These are phyloP conservation scores for Cryptococcus floricola DNA, from an alignment of 1,284 basidiomycete genomes.

Conservation along the genomic window DNA sequence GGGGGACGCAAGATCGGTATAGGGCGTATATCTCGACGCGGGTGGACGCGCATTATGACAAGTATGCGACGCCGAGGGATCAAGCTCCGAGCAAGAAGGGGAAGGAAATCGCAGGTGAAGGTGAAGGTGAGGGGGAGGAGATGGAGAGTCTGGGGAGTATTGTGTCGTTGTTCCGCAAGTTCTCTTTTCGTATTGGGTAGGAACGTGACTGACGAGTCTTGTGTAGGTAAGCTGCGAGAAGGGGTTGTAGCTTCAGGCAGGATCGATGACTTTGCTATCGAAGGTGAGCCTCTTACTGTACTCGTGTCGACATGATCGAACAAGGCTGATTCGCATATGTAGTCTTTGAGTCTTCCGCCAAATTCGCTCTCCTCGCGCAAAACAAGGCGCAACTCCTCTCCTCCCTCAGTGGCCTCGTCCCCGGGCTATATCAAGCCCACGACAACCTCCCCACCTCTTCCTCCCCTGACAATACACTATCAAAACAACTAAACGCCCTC, in stretches of 20 bases:
- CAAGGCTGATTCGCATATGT: neutral
- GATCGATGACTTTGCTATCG: conserved; percentile 42
- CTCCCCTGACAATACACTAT: neutral
- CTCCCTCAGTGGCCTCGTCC: conserved; percentile 41
- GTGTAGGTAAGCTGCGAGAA: conserved; percentile 46
- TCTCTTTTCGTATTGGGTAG: neutral
- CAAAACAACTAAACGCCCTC: neutral
- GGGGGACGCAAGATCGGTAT: conserved; percentile 35
- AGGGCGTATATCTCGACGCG: conserved; percentile 41
- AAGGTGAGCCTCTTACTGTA: conserved; percentile 28
- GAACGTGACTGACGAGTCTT: neutral
- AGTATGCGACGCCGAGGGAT: neutral
- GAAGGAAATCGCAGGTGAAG: neutral
- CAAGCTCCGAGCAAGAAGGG: neutral
- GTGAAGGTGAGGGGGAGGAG: conserved; percentile 20
- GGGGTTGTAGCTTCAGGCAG: conserved; percentile 43
- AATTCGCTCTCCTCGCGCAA: conserved; percentile 35
- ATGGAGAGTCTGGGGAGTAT: conserved; percentile 39
- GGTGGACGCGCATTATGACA: conserved; percentile 14
- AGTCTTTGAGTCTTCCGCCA: conserved; percentile 46
- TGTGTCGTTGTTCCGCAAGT: conserved; percentile 41
- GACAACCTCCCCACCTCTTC: neutral
- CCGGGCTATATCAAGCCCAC: conserved; percentile 33
- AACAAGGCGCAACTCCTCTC: conserved; percentile 40
- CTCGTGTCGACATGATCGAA: neutral